Base-by-base conservation (phyloP, 1,284 basidiomycete species). In the Tausonia pullulans region DNA sequence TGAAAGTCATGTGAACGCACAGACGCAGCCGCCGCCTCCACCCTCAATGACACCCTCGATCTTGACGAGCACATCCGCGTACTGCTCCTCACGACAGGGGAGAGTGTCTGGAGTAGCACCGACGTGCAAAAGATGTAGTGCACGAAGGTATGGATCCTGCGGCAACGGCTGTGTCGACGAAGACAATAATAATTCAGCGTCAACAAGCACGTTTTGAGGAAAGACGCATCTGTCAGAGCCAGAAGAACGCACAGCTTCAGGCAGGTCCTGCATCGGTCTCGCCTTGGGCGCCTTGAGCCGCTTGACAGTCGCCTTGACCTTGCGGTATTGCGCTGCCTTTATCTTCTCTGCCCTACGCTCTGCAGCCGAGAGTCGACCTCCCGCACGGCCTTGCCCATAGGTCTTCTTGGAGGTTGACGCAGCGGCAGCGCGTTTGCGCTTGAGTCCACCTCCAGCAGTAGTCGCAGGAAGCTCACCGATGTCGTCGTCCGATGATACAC, bases 21-120 rank as follows among this genome's bases (percentile, higher is more conserved):
- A 98, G 60, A 98, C 80, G 77, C 96, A 98, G 5, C 91, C 93
- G 0, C 96, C 95, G 49, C 87, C 90, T 0, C 92, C 91, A 69
- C 93, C 89, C 67, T 96, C 90, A 3, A 98, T 79, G 11, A 96
- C 80, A 69, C 93, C 88, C 66, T 88, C 86, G 4, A 98, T 86
- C 55, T 84, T 84, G 27, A 83, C 79, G 71, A 95, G 74, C 50
- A 98, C 86, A 61, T 84, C 81, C 41, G 81, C 81, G 73, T 89
- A 96, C 76, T 98, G 92, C 53, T 86, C 84, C 66, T 94, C 90
- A 59, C 96, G 80, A 75, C 95, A 97, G 0, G 93, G 93, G 53
- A 98, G 78, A 51, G 84, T 82, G 68, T 95, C 90, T 0, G 96
- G 95, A 4, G 95, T 85, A 56, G 90, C 88, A 2, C 90, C 91